These are phyloP conservation scores for Yamadazyma spencermartinsiae DNA, from an alignment of 1,139 yeast species.

Conservation along the genomic window DNA sequence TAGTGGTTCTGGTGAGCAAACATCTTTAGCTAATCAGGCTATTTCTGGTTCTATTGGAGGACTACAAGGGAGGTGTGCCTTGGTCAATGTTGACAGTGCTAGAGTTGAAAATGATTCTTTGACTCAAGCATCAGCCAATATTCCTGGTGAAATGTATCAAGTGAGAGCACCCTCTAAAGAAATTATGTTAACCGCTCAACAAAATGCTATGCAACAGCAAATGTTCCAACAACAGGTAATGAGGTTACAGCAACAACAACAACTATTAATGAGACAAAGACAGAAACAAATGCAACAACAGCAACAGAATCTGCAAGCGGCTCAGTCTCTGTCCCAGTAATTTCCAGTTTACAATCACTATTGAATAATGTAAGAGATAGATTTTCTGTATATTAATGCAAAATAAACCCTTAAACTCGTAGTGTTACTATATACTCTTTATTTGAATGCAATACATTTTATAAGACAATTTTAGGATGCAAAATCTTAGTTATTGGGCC, in stretches of 20 bases:
- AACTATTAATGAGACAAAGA: constrained; percentile 27
- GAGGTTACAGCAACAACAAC: constrained; percentile 46
- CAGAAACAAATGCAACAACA: constrained; percentile 35
- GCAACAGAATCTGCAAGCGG: constrained; percentile 10
- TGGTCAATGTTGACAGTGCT: constrained; percentile 59
- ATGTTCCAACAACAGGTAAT: constrained; percentile 51
- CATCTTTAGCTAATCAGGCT: constrained; percentile 48
- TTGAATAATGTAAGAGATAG: background rate
- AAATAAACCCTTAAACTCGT: background rate
- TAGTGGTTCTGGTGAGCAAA: constrained; percentile 32
- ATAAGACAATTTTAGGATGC: no score
- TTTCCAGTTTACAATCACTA: constrained; percentile 1
- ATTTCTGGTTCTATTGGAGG: constrained; percentile 65
- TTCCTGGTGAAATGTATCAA: constrained; percentile 52
- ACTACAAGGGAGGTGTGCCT: constrained; percentile 73
- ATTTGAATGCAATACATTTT: no score
- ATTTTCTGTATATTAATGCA: constrained; percentile 6
- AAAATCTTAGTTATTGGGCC: constrained; percentile 27
- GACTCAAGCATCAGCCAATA: constrained; percentile 53
- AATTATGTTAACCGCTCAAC: constrained; percentile 44
- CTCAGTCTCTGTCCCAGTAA: constrained; percentile 2
- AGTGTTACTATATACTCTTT: no score
- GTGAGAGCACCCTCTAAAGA: constrained; percentile 67
- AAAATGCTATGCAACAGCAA: constrained; percentile 47
- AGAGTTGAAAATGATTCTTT: constrained; percentile 26